Conservation (phyloP, 257 asterid species). For the Solanum ahanhuiri region DNA sequence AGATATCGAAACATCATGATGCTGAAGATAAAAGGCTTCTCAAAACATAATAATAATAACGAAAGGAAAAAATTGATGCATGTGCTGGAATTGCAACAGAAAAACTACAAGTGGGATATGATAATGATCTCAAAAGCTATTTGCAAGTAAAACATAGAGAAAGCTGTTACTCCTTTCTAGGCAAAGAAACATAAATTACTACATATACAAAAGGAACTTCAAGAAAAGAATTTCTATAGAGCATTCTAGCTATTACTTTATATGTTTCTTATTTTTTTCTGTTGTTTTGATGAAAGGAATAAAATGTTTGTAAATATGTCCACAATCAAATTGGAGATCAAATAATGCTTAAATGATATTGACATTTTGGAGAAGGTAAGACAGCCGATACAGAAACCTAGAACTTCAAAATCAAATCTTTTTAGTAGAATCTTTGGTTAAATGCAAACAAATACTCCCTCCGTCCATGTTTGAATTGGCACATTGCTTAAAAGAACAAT, state of each 20-base stretch:
- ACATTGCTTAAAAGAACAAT: neutral
- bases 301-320: neutral
- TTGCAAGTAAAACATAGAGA: neutral
- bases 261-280: neutral
- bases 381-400: neutral
- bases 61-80: neutral
- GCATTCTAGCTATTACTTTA: neutral
- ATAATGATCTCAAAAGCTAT: neutral
- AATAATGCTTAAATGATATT: neutral
- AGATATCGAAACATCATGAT: neutral
- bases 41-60: neutral
- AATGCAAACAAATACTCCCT: neutral
- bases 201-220: neutral
- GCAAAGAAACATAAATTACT: neutral
- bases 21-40: neutral
- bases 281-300: neutral
- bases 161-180: neutral
- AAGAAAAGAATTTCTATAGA: neutral
- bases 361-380: neutral
- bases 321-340: no score
- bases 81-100: neutral
- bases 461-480: neutral
- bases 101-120: neutral
- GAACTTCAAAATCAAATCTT: neutral
- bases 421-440: neutral